Conservation (phyloP, 73 alveolate species). For the Tetrahymena thermophila region DNA sequence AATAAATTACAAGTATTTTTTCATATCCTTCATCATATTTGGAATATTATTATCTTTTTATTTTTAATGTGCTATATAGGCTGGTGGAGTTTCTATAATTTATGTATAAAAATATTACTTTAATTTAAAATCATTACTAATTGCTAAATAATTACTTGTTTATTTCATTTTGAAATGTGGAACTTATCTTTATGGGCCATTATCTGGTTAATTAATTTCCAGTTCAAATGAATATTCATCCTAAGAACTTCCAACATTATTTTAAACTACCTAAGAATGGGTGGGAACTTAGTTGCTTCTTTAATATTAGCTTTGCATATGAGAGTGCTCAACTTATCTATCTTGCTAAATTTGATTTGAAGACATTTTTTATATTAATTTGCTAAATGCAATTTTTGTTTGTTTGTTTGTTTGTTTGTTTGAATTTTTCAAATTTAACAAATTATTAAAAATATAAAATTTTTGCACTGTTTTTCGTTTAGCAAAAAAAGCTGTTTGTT, state of each 20-base stretch:
- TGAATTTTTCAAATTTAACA: not conserved
- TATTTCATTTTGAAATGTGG: not conserved
- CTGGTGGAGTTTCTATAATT: not conserved
- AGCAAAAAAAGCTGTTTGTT: not conserved
- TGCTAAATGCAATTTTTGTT: not conserved
- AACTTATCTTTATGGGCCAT: not conserved
- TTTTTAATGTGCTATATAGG: not conserved
- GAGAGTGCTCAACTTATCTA: not conserved
- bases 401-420: not conserved
- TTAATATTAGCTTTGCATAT: not conserved
- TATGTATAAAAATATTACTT: not conserved
- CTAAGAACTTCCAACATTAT: not conserved
- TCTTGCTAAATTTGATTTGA: not conserved
- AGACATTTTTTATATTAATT: not conserved
- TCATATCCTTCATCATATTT: not conserved
- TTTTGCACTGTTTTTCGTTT: not conserved
- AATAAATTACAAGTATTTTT: not conserved
- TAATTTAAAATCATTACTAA: not conserved
- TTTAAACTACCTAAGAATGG: not conserved
- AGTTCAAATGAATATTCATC: not conserved
- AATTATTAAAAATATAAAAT: too few species aligned
- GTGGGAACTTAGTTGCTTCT: not conserved
- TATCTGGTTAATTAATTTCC: not conserved
- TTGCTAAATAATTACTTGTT: not conserved
- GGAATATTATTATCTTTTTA: not conserved